Base-by-base conservation (phyloP, 2,329 filamentous ascomycete genomes). In the Aspergillus sp. region DNA sequence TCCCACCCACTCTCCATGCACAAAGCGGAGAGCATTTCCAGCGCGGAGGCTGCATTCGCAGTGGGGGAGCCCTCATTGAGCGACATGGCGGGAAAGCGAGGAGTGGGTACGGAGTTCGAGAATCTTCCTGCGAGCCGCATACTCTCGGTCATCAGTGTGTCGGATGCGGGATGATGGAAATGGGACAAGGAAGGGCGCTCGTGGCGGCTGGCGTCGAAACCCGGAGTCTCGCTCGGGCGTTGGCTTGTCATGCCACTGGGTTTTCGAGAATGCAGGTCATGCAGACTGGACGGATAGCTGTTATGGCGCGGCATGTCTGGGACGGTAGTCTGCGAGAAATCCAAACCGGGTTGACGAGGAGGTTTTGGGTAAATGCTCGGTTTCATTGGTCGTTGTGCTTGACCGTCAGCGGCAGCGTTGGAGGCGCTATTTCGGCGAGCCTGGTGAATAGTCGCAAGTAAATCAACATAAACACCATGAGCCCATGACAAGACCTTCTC, bases 1-100 rank as follows among this genome's bases (percentile, higher is more conserved):
- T 78, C 74, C 83, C 85, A 91, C 7, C 71, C 72, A 48, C 80
- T 85, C 54, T 89, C 80, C 48, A 82, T 77, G 52, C 86, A 93
- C 5, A 93, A 63, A 42, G 69, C 75, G 11, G 75, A 78, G 13
- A 94, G 67, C 48, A 86, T 75, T 24, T 83, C 75, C 13, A 93
- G 60, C 2, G 82, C 82, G 5, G 72, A 67, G 29, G 69, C 72
- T 6, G 85, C 85, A 42, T 70, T 74, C 34, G 67, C 57, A 14
- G 71, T 52, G 3, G 71, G 66, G 1, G 69, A 67, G 8, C 44
- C 51, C 25, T 61, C 56, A 28, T 51, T 52, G 22, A 50, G 48
- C 19, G 45, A 34, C 6, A 49, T 46, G 22, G 56, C 45, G 13
- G 55, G 40, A 31, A 61, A 53, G 13, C 55, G 51, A 8, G 57